A percentile compares a stretch with the other conserved stretches of the same genome.
These are phyloP conservation scores for Lasiodiplodia hormozganensis DNA, from an alignment of 2,329 filamentous ascomycete genomes.

Conservation along the genomic window DNA sequence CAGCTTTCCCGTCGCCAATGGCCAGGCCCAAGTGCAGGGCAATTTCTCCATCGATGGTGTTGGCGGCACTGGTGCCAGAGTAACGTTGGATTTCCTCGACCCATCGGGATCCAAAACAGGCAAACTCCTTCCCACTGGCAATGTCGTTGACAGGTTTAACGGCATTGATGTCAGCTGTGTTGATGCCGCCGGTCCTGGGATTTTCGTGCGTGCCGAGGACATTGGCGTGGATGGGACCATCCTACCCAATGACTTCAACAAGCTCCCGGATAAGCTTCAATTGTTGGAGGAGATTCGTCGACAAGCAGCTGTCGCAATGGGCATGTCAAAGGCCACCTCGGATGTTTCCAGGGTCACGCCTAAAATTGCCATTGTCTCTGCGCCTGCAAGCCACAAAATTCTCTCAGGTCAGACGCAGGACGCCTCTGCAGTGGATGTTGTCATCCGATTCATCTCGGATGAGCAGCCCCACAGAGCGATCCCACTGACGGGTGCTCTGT, in stretches of 20 bases:
- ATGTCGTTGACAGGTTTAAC: constrained; percentile 39
- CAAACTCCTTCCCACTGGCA: constrained; percentile 65
- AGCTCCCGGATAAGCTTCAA: constrained; percentile 53
- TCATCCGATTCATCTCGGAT: constrained; percentile 53
- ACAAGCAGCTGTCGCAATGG: constrained; percentile 71
- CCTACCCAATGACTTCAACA: constrained; percentile 58
- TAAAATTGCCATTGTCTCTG: constrained; percentile 64
- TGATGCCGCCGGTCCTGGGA: constrained; percentile 67
- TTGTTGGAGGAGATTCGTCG: constrained; percentile 63
- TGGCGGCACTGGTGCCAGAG: constrained; percentile 61
- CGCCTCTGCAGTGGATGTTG: constrained; percentile 45
- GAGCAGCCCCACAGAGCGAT: constrained; percentile 53
- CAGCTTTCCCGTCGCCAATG: constrained; percentile 60
- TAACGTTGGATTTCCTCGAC: constrained; percentile 67
- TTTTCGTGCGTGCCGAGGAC: constrained; percentile 62
- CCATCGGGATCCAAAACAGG: constrained; percentile 70
- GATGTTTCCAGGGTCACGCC: constrained; percentile 65
- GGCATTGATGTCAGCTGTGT: constrained; percentile 56
- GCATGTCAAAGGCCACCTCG: constrained; percentile 56
- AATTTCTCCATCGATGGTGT: constrained; percentile 71
- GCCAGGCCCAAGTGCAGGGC: constrained; percentile 57
- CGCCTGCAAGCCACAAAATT: constrained; percentile 8
- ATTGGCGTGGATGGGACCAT: constrained; percentile 56
- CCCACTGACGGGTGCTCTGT: constrained; percentile 52
- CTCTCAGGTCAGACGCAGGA: constrained; percentile 39